Evolutionary conservation across 345 rosid species (phyloP), one percentile per base, ranked within the genome.

Genomic region (Ricinus communis): DNA sequence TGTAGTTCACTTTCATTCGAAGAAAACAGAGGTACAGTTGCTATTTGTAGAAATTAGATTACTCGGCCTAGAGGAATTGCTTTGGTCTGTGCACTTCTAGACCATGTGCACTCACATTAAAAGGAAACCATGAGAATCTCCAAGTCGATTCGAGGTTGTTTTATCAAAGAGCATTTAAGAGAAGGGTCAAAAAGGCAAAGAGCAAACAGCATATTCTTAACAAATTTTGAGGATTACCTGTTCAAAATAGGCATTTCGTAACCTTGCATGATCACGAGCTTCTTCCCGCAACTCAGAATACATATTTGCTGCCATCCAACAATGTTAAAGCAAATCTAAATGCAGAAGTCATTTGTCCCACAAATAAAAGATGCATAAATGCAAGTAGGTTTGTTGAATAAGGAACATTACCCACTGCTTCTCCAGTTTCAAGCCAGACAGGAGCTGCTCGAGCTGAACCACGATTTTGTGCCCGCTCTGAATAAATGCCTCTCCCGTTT

Each of bases 401-500:
- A 71, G 72, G 80, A 79, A 82, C 60, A 79, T 85, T 96, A 96
- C 98, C 99, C 74, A 96, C 99, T 64, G 96, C 88, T 70, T 96
- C 99, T 74, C 99, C 98, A 38, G 99, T 96, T 82, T 96, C 98
- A 77, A 96, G 90, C 99, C 97, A 96, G 43, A 85, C 83, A 76
- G 98, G 98, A 80, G 99, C 73, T 66, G 87, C 54, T 62, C 90
- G 91, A 80, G 79, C 82, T 70, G 92, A 85, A 69, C 86, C 81
- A 52, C 85, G 91, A 76, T 52, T 86, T 74, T 84, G 98, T 59
- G 77, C 71, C 83, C 90, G 89, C 65, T 91, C 93, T 52, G 86
- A 73, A 75, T 87, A 86, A 54, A 79, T n/a, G 54, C 86, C 84
- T 81, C 94, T 90, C 62, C 87, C 93, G 71, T 83, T 85, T 25